A percentile compares a stretch with the other conserved stretches of the same genome.
These are phyloP conservation scores for Nelumbo lutea DNA, from an alignment of 164 flowering plant species.

Conservation along the genomic window DNA sequence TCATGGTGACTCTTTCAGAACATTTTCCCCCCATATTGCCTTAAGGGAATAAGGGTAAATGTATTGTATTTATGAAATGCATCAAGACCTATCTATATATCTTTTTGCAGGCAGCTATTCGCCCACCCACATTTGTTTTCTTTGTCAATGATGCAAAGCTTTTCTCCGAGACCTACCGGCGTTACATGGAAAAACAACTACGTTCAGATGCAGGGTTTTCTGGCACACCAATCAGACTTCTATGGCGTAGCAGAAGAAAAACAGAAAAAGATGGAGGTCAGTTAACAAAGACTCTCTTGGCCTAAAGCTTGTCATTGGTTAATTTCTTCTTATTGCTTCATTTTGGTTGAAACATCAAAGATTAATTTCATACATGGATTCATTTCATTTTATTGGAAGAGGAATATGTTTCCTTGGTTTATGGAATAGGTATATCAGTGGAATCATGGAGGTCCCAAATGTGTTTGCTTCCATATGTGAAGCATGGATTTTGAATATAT, in stretches of 20 bases:
- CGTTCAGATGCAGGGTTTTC: constrained; percentile 82
- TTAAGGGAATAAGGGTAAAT: no score
- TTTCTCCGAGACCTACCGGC: constrained; percentile 79
- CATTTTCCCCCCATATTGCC: no score
- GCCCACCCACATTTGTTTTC: constrained; percentile 98
- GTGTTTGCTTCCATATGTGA: no score
- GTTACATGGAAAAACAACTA: constrained; percentile 96
- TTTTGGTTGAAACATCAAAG: no score
- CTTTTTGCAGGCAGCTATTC: constrained; percentile 82
- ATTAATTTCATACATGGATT: neutral
- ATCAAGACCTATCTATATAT: constrained; percentile 1
- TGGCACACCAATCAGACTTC: constrained; percentile 93
- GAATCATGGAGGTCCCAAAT: no score
- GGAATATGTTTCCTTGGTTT: neutral
- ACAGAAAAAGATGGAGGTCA: constrained; percentile 46
- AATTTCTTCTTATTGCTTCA: neutral
- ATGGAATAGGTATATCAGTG: neutral
- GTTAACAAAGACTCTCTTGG: constrained; percentile 5
- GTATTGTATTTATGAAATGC: neutral
- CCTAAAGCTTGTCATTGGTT: neutral
- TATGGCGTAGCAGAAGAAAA: constrained; percentile 94
- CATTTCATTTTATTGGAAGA: neutral
- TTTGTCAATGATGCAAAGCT: constrained; percentile 98
- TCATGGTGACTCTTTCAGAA: no score
- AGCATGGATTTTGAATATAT: no score